Percentiles rank a stretch among this genome's conserved stretches.
Evolutionary conservation across 495 filamentous ascomycete genomes (phyloP).

Genomic region (Penicillium robsamsonii): DNA sequence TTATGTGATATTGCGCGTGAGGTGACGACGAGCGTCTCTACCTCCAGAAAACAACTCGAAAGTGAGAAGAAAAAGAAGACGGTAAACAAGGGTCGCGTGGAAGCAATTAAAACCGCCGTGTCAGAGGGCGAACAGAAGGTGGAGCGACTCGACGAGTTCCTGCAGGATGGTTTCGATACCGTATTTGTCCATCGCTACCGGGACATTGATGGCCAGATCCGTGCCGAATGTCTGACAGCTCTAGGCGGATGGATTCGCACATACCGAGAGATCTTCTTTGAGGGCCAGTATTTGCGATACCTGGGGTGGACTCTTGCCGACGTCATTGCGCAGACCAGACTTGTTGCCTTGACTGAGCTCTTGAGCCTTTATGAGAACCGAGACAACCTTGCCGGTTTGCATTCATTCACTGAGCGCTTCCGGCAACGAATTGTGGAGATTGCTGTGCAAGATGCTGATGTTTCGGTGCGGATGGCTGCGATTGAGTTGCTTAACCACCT

Average conservation of each 20-base stretch:
- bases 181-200: constrained; percentile 94
- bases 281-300: constrained; percentile 84
- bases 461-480: constrained; percentile 69
- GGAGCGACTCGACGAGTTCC: constrained; percentile 59
- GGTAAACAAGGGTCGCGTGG: constrained; percentile 70
- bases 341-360: constrained; percentile 80
- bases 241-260: constrained; percentile 83
- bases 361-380: constrained; percentile 69
- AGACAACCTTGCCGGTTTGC: constrained; percentile 72
- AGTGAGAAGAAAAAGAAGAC: constrained; percentile 74
- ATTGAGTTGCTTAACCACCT: constrained; percentile 79
- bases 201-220: constrained; percentile 84
- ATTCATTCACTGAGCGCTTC: constrained; percentile 88
- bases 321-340: constrained; percentile 59
- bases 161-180: constrained; percentile 81
- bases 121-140: constrained; percentile 64
- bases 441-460: constrained; percentile 76
- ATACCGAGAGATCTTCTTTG: constrained; percentile 82
- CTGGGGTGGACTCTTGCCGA: constrained; percentile 94
- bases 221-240: constrained; percentile 78
- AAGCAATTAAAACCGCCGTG: constrained; percentile 64
- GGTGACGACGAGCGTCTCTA: constrained; percentile 65
- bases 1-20: constrained; percentile 63
- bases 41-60: constrained; percentile 75
- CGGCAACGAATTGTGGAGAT: constrained; percentile 88